Evolutionary conservation across 257 asterid genomes (phyloP), one percentile per base, ranked within the genome.

Genomic region (Lithospermum erythrorhizon): DNA sequence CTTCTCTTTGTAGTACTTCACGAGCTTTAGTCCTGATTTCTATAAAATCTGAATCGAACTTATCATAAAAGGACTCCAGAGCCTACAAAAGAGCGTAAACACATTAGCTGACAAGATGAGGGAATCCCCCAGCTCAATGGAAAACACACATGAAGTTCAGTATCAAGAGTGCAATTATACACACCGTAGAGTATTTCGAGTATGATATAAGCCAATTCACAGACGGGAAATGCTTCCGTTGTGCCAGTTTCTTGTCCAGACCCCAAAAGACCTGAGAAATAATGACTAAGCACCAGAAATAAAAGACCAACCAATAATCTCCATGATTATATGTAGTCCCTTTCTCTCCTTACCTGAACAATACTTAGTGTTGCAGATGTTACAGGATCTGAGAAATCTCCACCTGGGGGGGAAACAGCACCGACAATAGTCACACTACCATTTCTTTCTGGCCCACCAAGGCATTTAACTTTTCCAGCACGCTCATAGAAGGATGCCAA

Each of bases 321-420:
- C 10, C 19, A 13, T 23, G 10, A 23, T 58, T 61, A 68, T 57
- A 69, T 57, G 66, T 16, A 61, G 23, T 53, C 21, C 54, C 24
- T 53, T 14, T 35, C 61, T 41, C 18, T 62, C 37, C 45, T 51
- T 67, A 81, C 98, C 95, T 93, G 98, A 70, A 93, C 98, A 61
- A 93, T 93, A 76, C 98, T 83, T 68, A 93, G 98, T 53, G 98
- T 93, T 45, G 98, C 97, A 66, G 98, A 89, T 57, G 98, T 93
- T 65, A 93, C 98, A 72, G 98, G 98, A 74, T 93, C 98, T n/a
- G 98, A 93, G 71, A 93, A 93, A 80, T 93, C 97, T 69, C 98
- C 98, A 66, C 98, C 98, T 0, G 98, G 98, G 64, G 98, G 98
- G 72, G 98, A 93, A 72, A 93, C 98, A 32, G 98, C 98, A 68